A percentile compares a stretch with the other conserved stretches of the same genome.
Conservation (phyloP, 148 eudicot genomes). For the Limonium bicolor region DNA sequence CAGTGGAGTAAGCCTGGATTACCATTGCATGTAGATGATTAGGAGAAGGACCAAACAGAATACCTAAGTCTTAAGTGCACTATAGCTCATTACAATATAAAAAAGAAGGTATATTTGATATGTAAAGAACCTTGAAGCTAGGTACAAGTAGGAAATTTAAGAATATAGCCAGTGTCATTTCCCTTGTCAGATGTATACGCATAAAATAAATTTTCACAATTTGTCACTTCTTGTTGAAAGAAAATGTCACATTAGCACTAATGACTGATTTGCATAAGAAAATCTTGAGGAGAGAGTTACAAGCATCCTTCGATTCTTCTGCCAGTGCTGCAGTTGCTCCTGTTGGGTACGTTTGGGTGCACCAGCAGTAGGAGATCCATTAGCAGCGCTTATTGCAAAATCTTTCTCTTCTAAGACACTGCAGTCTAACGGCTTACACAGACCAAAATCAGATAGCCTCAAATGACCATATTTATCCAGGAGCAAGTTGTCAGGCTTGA, state of each 20-base stretch:
- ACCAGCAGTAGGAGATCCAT: constrained; percentile 31
- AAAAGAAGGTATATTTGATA: too few species aligned
- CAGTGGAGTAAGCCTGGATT: constrained; percentile 91
- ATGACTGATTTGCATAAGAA: neutral
- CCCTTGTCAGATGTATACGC: too few species aligned
- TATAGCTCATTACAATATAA: too few species aligned
- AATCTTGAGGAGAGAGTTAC: constrained; percentile 23
- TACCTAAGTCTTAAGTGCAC: too few species aligned
- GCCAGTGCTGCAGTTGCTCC: constrained; percentile 93
- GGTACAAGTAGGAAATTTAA: too few species aligned
- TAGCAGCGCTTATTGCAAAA: constrained; percentile 30
- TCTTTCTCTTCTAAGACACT: constrained; percentile 79
- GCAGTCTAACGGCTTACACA: constrained; percentile 89
- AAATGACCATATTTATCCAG: constrained; percentile 88
- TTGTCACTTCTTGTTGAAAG: neutral
- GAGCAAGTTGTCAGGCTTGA: constrained; percentile 90
- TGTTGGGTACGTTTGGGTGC: constrained; percentile 85
- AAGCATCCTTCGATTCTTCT: constrained; percentile 91
- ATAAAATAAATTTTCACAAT: too few species aligned
- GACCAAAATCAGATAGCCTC: constrained; percentile 82
- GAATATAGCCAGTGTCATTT: too few species aligned
- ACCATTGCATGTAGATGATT: constrained; percentile 9
- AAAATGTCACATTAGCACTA: neutral
- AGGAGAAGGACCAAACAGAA: constrained; percentile 1
- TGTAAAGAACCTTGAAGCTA: too few species aligned